Percentiles rank a stretch among this genome's conserved stretches.
Conservation (phyloP, 1,284 basidiomycete species). For the Cutaneotrichosporon dermatis region DNA sequence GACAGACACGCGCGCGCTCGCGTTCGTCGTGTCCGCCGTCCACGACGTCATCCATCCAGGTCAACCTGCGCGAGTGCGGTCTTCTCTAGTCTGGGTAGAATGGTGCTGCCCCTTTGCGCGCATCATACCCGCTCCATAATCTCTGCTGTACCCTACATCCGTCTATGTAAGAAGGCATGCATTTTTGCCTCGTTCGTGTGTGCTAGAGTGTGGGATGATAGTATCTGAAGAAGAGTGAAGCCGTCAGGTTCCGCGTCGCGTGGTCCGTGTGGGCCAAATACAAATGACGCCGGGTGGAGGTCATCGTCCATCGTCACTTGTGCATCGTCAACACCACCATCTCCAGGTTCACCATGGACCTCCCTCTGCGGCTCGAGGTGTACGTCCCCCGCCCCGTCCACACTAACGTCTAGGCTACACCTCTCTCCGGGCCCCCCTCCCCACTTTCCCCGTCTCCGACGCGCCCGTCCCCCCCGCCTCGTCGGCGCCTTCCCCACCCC, state of each 20-base stretch:
- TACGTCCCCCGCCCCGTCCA: not conserved
- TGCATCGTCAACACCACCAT: not conserved
- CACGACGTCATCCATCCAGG: conserved; percentile 7
- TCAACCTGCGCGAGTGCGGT: conserved; percentile 51
- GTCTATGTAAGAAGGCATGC: conserved; percentile 15
- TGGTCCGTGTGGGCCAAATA: too few relatives aligned
- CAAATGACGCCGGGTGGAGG: conserved; percentile 2
- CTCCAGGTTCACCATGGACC: not conserved
- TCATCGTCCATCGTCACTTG: not conserved
- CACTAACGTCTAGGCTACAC: conserved; percentile 1
- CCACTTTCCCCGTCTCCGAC: not conserved
- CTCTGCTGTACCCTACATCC: conserved; percentile 12
- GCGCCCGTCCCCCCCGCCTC: conserved; percentile 6
- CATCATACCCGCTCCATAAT: conserved; percentile 9
- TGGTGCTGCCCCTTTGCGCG: not conserved
- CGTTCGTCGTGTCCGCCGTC: conserved; percentile 48
- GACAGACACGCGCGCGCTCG: conserved; percentile 54
- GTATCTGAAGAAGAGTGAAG: too few relatives aligned
- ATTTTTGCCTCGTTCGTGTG: not conserved
- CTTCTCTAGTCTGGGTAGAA: conserved; percentile 32
- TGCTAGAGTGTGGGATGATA: not conserved
- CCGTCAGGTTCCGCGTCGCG: too few relatives aligned
- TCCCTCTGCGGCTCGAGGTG: conserved; percentile 10
- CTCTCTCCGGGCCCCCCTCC: conserved; percentile 8
- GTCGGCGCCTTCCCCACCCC: conserved; percentile 11